Base-by-base conservation (phyloP, 805 yeast species). In the Ogataea populi-albae region DNA sequence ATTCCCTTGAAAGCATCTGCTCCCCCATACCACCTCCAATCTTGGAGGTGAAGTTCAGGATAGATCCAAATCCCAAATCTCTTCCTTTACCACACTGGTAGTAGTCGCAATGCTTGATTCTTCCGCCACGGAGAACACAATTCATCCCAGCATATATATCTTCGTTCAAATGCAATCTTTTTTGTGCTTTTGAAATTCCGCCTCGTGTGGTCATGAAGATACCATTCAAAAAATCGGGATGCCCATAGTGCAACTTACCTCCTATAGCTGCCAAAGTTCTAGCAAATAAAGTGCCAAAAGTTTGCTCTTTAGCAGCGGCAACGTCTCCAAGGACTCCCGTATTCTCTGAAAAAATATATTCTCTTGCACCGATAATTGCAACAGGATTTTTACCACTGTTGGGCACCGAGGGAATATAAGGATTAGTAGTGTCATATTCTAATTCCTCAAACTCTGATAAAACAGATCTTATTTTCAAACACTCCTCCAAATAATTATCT, bases 21-120 rank as follows among this genome's bases (percentile, higher is more conserved):
- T 91, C 98, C 6, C 98, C 98, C 98, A 91, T 91, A 33, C 98
- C 98, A 27, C 96, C 93, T 3, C 98, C 98, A 56, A 91, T 89
- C 64, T 91, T 91, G 2, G 96, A 83, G 0, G 96, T 91, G 66
- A 91, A 91, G 55, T 89, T 91, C 48, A 91, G 68, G 46, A 91
- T 88, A 0, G 96, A 86, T 1, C 88, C 83, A 63, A 91, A 91
- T 3, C 98, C 98, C 37, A 91, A 65, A 65, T 91, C 98, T 59
- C 98, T 73, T 0, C 98, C 98, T 59, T 91, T 91, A 21, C 98
- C 98, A 63, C 98, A 91, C 60, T 91, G 98, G 62, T 79, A 88
- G 61, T 83, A 91, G 55, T 91, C 98, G 61, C 96, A 85, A 59
- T 91, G 98, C 64, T 89, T 89, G 43, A 89, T 89, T 48, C 91